These are phyloP conservation scores for Didymella pomorum DNA, from an alignment of 2,329 filamentous ascomycete species.

Conservation along the genomic window DNA sequence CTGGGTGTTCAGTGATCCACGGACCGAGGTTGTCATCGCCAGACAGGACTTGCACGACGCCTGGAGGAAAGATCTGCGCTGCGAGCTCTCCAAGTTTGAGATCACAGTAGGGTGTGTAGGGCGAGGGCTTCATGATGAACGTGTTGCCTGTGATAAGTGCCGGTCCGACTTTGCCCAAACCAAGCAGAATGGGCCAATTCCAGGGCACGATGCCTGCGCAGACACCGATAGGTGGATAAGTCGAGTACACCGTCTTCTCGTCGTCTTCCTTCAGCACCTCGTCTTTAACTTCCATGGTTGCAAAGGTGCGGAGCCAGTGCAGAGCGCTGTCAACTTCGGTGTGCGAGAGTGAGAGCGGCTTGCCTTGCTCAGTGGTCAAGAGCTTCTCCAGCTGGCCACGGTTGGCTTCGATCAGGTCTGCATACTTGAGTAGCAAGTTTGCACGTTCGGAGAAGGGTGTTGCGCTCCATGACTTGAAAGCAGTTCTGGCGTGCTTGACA, in stretches of 20 bases:
- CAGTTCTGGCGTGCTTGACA: constrained; percentile 54
- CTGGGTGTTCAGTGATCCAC: constrained; percentile 65
- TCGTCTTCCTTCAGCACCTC: constrained; percentile 51
- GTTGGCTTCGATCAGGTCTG: constrained; percentile 32
- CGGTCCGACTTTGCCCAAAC: constrained; percentile 63
- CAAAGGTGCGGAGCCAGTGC: constrained; percentile 45
- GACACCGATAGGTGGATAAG: constrained; percentile 57
- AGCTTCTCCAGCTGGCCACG: constrained; percentile 32
- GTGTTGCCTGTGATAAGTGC: constrained; percentile 65
- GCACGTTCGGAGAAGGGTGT: constrained; percentile 32
- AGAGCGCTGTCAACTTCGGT: constrained; percentile 26
- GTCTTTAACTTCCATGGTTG: constrained; percentile 43
- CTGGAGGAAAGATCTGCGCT: constrained; percentile 65
- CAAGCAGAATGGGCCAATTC: constrained; percentile 52
- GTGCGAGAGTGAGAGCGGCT: constrained; percentile 32
- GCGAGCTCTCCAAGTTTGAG: constrained; percentile 68
- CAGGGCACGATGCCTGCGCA: constrained; percentile 52
- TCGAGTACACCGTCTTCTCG: constrained; percentile 54
- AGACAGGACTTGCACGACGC: constrained; percentile 67
- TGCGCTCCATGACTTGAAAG: constrained; percentile 55
- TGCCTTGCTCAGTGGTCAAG: constrained; percentile 37
- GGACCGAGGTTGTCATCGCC: constrained; percentile 68
- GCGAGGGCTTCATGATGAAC: constrained; percentile 65
- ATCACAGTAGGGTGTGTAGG: constrained; percentile 64
- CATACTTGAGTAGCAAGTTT: constrained; percentile 28